Percentiles rank a stretch among this genome's conserved stretches.
These are phyloP conservation scores for Candida sithepensis DNA, from an alignment of 805 yeast genomes.

Conservation along the genomic window DNA sequence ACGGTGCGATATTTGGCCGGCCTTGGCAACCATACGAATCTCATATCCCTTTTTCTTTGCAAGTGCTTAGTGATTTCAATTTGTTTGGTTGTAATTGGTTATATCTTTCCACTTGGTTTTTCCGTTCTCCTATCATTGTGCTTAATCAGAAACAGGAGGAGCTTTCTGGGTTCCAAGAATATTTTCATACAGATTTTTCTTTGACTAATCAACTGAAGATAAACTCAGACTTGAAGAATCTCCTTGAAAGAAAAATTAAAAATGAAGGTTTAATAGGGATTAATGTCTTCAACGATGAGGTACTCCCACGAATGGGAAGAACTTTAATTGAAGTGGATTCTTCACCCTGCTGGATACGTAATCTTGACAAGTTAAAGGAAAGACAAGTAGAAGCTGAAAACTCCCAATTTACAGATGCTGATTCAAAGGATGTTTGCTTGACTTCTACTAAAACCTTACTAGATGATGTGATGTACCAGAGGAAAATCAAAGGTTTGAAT, in stretches of 20 bases:
- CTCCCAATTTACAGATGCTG: not conserved
- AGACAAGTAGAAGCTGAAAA: conserved; percentile 17
- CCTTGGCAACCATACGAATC: conserved; percentile 62
- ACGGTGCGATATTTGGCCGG: conserved; percentile 38
- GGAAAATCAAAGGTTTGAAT: conserved; percentile 38
- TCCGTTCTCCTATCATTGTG: conserved; percentile 51
- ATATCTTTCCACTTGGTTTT: conserved; percentile 40
- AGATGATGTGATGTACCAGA: conserved; percentile 52
- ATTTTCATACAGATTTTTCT: conserved; percentile 23
- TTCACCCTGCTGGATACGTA: conserved; percentile 54
- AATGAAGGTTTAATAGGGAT: conserved; percentile 4
- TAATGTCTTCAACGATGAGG: conserved; percentile 28
- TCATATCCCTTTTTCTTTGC: conserved; percentile 74
- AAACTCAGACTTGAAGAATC: conserved; percentile 31
- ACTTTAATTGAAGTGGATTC: conserved; percentile 72
- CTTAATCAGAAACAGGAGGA: conserved; percentile 3
- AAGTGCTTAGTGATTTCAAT: conserved; percentile 80
- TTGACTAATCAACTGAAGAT: conserved; percentile 23
- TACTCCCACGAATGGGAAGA: conserved; percentile 53
- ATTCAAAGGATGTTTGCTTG: conserved; percentile 26
- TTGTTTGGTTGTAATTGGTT: conserved; percentile 84
- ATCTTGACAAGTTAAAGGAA: conserved; percentile 43
- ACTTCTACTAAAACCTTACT: conserved; percentile 54
- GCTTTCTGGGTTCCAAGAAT: conserved; percentile 13
- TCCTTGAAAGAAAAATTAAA: conserved; percentile 25